Conservation (phyloP, 495 filamentous ascomycete genomes). For the Neurospora cerealis region DNA sequence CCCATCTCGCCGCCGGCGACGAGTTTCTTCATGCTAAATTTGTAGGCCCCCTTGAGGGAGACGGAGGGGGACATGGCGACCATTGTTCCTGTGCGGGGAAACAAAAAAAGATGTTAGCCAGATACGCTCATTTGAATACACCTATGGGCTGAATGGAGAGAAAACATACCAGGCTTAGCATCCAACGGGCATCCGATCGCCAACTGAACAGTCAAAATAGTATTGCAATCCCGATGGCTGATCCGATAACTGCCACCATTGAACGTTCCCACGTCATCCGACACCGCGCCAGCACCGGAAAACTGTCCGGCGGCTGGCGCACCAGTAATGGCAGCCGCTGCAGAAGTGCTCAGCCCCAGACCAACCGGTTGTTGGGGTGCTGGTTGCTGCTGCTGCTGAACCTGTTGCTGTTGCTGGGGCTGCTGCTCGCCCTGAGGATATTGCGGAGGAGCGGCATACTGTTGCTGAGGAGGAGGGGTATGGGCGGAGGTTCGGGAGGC, state of each 20-base stretch:
- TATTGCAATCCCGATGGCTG: slow-evolving; percentile 86
- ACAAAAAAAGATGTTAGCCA: background rate
- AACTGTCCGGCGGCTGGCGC: slow-evolving; percentile 39
- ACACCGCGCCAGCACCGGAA: slow-evolving; percentile 42
- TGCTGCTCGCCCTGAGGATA: slow-evolving; percentile 25
- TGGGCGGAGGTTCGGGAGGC: slow-evolving; percentile 19
- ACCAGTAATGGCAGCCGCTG: slow-evolving; percentile 20
- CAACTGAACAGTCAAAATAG: slow-evolving; percentile 77
- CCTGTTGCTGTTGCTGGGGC: slow-evolving; percentile 13
- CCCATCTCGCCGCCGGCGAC: slow-evolving; percentile 72
- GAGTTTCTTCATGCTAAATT: slow-evolving; percentile 78
- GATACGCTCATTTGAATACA: background rate
- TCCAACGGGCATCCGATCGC: slow-evolving; percentile 79
- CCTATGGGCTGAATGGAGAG: background rate
- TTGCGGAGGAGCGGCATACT: slow-evolving; percentile 28
- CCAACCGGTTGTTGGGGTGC: slow-evolving; percentile 8
- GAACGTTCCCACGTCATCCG: slow-evolving; percentile 86
- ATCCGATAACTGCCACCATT: slow-evolving; percentile 92
- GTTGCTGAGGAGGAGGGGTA: slow-evolving; percentile 22
- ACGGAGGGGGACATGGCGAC: slow-evolving; percentile 89
- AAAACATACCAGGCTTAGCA: slow-evolving; percentile 61
- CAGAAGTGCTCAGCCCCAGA: slow-evolving; percentile 13
- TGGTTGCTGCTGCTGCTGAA: slow-evolving; percentile 13
- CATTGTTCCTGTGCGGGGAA: slow-evolving; percentile 55
- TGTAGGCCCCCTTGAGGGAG: slow-evolving; percentile 67